Evolutionary conservation across 371 early-diverging fungal genomes (phyloP).

Genomic region (Syncephalis plumigaleata): DNA sequence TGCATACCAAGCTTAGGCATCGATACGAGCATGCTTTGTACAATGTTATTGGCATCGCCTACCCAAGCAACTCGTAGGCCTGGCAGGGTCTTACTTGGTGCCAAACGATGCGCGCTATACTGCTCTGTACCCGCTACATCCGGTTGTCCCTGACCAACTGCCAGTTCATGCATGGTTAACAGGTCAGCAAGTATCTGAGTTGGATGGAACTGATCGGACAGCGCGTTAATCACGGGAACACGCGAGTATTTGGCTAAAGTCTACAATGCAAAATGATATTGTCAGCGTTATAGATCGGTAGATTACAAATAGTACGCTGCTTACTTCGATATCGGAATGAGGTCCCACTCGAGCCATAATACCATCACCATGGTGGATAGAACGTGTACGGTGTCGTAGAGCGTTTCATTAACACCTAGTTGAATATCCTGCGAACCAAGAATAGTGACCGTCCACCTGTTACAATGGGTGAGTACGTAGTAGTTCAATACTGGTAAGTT

Average conservation of each 20-base stretch:
- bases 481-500: not conserved
- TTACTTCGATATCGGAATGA: slow-evolving; percentile 74
- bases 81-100: slow-evolving; percentile 31
- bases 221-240: slow-evolving; percentile 89
- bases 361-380: slow-evolving; percentile 84
- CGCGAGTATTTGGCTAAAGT: slow-evolving; percentile 63
- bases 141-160: slow-evolving; percentile 4
- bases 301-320: not conserved
- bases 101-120: slow-evolving; percentile 24
- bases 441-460: slow-evolving; percentile 84
- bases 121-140: slow-evolving; percentile 1
- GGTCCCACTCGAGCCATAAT: slow-evolving; percentile 83
- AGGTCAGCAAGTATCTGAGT: slow-evolving; percentile 91
- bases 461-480: not conserved
- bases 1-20: slow-evolving; percentile 77
- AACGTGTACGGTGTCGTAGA: slow-evolving; percentile 75
- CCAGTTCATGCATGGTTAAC: slow-evolving; percentile 74
- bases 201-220: slow-evolving; percentile 86
- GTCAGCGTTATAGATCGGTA: too few relatives aligned
- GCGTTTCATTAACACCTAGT: slow-evolving; percentile 79
- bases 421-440: slow-evolving; percentile 88
- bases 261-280: too few relatives aligned
- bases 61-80: slow-evolving; percentile 82
- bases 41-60: slow-evolving; percentile 92
- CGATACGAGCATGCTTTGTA: slow-evolving; percentile 72